Conservation (phyloP, 2,329 filamentous ascomycete genomes). For the Xylaria sp. region DNA sequence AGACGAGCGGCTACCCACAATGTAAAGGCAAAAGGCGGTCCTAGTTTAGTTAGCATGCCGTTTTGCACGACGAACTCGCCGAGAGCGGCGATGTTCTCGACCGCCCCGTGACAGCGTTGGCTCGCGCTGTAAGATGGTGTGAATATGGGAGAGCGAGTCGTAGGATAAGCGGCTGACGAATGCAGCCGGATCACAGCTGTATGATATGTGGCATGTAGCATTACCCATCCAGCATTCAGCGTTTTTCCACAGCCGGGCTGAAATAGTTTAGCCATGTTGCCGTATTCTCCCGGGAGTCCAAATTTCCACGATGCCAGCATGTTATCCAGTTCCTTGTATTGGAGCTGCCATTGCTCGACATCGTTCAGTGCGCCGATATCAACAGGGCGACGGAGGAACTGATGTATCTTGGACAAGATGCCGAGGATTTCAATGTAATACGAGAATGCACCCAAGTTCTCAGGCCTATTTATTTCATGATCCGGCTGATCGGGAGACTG, state of each 20-base stretch:
- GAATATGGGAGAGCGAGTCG: conserved; percentile 87
- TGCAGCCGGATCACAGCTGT: conserved; percentile 90
- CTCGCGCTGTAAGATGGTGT: conserved; percentile 87
- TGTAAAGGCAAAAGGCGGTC: conserved; percentile 90
- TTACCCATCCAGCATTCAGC: conserved; percentile 85
- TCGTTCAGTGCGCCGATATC: conserved; percentile 86
- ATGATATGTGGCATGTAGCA: conserved; percentile 90
- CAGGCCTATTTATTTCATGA: conserved; percentile 73
- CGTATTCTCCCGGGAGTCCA: conserved; percentile 82
- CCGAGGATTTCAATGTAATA: conserved; percentile 92
- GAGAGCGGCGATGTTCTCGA: conserved; percentile 82
- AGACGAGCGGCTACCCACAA: conserved; percentile 91
- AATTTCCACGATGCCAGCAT: conserved; percentile 86
- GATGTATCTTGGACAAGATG: conserved; percentile 86
- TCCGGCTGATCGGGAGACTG: conserved; percentile 60
- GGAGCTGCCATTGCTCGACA: conserved; percentile 88
- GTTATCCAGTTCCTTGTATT: conserved; percentile 85
- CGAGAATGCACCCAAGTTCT: conserved; percentile 87
- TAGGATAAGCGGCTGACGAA: conserved; percentile 92
- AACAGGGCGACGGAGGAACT: conserved; percentile 87
- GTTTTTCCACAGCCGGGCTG: conserved; percentile 73
- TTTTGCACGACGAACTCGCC: conserved; percentile 82
- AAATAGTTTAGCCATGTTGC: conserved; percentile 83
- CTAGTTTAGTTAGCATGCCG: conserved; percentile 79
- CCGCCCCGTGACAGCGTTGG: conserved; percentile 83